phyloP scores from a whole-genome alignment of 2,329 filamentous ascomycete species.

The Daldinia sp. region DNA sequence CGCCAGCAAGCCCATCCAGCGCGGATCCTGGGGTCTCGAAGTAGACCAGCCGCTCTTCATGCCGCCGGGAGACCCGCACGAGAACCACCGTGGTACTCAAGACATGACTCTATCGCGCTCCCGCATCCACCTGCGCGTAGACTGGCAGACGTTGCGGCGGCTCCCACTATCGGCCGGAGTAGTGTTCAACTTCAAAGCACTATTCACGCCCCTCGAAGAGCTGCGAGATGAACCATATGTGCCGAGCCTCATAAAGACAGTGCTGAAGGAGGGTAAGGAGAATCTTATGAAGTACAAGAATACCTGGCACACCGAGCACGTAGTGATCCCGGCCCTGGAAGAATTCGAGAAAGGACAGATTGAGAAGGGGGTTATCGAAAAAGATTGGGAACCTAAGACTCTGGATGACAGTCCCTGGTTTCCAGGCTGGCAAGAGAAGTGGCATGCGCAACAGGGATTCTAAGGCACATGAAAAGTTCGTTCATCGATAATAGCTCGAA shows the following conservation, averaged over 20 bases:
- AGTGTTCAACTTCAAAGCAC: slow-evolving; percentile 89
- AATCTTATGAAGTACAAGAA: slow-evolving; percentile 82
- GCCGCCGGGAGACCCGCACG: slow-evolving; percentile 75
- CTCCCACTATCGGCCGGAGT: slow-evolving; percentile 80
- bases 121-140: slow-evolving; percentile 78
- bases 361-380: slow-evolving; percentile 68
- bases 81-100: slow-evolving; percentile 69
- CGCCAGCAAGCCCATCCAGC: slow-evolving; percentile 79
- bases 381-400: slow-evolving; percentile 75
- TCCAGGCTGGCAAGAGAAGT: slow-evolving; percentile 80
- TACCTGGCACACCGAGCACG: slow-evolving; percentile 83
- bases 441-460: slow-evolving; percentile 58
- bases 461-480: slow-evolving; percentile 17
- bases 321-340: slow-evolving; percentile 74
- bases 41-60: slow-evolving; percentile 80
- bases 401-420: slow-evolving; percentile 82
- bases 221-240: slow-evolving; percentile 79
- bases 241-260: slow-evolving; percentile 74
- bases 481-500: background rate
- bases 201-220: slow-evolving; percentile 80
- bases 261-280: slow-evolving; percentile 78
- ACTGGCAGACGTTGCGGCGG: slow-evolving; percentile 88
- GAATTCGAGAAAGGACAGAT: slow-evolving; percentile 75
- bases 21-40: slow-evolving; percentile 87
- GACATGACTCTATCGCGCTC: slow-evolving; percentile 66